Base-by-base conservation (phyloP, 2,329 filamentous ascomycete species). In the Coleophoma cylindrospora region DNA sequence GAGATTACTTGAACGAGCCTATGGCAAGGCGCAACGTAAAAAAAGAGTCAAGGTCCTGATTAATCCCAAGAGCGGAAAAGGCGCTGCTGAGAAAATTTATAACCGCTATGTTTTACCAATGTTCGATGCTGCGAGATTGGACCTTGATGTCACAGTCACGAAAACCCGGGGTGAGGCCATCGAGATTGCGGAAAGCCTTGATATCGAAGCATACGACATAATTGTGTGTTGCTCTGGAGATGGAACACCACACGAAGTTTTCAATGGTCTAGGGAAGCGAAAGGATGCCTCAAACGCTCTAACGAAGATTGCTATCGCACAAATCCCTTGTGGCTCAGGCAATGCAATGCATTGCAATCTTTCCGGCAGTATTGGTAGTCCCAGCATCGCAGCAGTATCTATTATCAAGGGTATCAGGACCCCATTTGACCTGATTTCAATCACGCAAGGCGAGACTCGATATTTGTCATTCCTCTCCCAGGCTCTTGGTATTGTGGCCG, bases 301-400 rank as follows among this genome's bases (percentile, higher is more conserved):
- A 52, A 70, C 75, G 22, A 86, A 84, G 60, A 69, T 96, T 6
- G 87, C 92, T 1, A 81, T 97, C 5, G 84, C 83, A 19, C 89
- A 95, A 63, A 76, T 96, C 32, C 92, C 92, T 3, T 94, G 91
- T 62, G 92, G 92, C 14, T 91, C 87, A 22, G 92, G 92, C 12
- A 96, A 96, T 65, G 92, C 88, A 15, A 86, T 96, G 81, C 86
- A 87, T 54, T 83, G 86, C 72, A 96, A 95, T 66, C 71, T 94
- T 41, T 89, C 89, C 57, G 91, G 91, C 9, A 91, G 89, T 1
- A 79, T 84, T 53, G 82, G 79, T 78, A 53, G 41, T 27, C 79
- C 87, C n/a, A 86, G 82, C 48, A 67, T 87, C 34, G 89, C 90
- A 0, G 89, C 91, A 1, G 72, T 96, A 51, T 84, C 82, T 22